phyloP scores from a whole-genome alignment of 495 filamentous ascomycete genomes.

The Daldinia vernicosa region DNA sequence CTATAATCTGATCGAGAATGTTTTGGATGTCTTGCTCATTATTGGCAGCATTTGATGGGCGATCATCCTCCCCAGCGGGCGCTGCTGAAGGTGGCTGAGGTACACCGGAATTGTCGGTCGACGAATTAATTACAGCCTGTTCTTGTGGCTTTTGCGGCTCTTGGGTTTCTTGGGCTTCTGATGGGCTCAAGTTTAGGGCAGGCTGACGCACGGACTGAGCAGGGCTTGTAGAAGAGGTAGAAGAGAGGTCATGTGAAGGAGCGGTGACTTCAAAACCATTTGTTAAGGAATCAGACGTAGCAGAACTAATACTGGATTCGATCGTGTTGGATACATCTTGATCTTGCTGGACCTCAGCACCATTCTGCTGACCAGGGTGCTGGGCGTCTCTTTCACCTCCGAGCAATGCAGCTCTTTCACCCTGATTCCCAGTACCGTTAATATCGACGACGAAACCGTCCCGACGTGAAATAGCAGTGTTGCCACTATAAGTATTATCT shows the following conservation, averaged over 20 bases:
- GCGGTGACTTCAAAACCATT: conserved; percentile 40
- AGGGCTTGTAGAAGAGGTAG: conserved; percentile 29
- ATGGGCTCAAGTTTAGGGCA: conserved; percentile 32
- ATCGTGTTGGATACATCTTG: conserved; percentile 55
- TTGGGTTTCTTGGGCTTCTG: conserved; percentile 28
- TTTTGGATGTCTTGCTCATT: conserved; percentile 59
- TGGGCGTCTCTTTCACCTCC: conserved; percentile 34
- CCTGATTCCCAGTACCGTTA: conserved; percentile 42
- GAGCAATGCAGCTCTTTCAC: conserved; percentile 27
- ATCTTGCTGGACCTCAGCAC: conserved; percentile 51
- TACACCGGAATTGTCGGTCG: conserved; percentile 9
- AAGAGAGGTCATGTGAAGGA: conserved; percentile 39
- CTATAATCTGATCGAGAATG: conserved; percentile 61
- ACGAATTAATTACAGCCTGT: conserved; percentile 22
- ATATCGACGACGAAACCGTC: conserved; percentile 3
- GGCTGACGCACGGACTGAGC: conserved; percentile 19
- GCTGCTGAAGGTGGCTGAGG: conserved; percentile 36
- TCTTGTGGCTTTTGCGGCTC: conserved; percentile 27
- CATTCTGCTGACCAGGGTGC: conserved; percentile 41
- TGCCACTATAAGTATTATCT: neutral
- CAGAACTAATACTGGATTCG: conserved; percentile 52
- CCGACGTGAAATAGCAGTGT: neutral
- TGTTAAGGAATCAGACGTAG: conserved; percentile 46
- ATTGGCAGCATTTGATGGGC: conserved; percentile 48
- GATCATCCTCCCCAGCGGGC: conserved; percentile 39